Conservation (phyloP, 768 basidiomycete genomes). For the Trametes elegans region DNA sequence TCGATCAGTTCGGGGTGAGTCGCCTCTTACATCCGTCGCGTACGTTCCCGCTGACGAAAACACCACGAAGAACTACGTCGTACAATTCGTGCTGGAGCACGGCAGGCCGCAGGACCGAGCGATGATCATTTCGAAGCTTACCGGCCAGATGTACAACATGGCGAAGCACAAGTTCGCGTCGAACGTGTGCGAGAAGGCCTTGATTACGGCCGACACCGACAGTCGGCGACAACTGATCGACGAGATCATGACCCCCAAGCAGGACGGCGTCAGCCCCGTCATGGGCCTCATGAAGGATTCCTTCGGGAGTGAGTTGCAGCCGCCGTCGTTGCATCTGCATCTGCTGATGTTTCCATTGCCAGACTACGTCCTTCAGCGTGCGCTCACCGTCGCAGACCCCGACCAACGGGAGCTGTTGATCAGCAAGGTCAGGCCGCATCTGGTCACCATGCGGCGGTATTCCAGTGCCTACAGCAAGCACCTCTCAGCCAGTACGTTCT, state of each 20-base stretch:
- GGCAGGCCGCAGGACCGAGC: conserved; percentile 69
- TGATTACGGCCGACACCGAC: conserved; percentile 61
- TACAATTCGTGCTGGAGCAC: conserved; percentile 88
- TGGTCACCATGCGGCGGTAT: conserved; percentile 68
- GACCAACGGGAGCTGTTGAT: conserved; percentile 71
- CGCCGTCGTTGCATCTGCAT: too few species aligned
- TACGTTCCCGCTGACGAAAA: conserved; percentile 17
- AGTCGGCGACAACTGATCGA: conserved; percentile 71
- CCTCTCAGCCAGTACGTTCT: conserved; percentile 67
- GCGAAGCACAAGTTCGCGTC: conserved; percentile 91
- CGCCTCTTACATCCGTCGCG: neutral
- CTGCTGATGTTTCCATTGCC: too few species aligned
- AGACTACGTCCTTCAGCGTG: conserved; percentile 89
- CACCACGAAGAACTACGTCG: conserved; percentile 82
- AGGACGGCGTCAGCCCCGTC: conserved; percentile 64
- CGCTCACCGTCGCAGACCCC: conserved; percentile 63
- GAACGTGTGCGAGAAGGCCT: conserved; percentile 92
- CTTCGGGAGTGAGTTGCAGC: conserved; percentile 67
- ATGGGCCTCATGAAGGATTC: conserved; percentile 84
- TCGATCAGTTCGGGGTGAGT: conserved; percentile 87
- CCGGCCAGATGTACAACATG: conserved; percentile 76
- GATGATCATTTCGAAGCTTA: conserved; percentile 64
- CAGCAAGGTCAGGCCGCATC: conserved; percentile 60
- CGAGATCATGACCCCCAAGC: conserved; percentile 69
- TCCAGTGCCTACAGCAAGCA: conserved; percentile 79